Evolutionary conservation across 768 basidiomycete genomes (phyloP), one percentile per base, ranked within the genome.

Genomic region (Pulveroboletus frians): DNA sequence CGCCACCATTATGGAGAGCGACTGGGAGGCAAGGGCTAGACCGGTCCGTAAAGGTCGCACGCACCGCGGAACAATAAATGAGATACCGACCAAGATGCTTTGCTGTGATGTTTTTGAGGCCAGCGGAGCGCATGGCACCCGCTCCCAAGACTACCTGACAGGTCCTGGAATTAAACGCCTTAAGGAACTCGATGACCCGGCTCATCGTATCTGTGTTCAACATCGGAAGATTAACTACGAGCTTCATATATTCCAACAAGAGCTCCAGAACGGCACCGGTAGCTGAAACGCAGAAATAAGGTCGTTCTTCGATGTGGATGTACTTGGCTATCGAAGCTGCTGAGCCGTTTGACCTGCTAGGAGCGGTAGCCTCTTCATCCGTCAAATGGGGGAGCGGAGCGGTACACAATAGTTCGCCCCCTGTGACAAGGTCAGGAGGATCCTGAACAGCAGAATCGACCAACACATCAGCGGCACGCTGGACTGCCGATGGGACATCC

Each of bases 81-180:
- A 46, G 34, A 51, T 51, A 55, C 79, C 52, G 54, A 90, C 92
- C 93, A 20, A 99, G 77, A 73, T 99, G 95, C 67, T 92, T 96
- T 35, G 96, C 96, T 0, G 96, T 97, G 64, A 99, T 99, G 64
- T 98, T 95, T 70, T 91, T 97, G 60, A 99, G 70, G 6, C 96
- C 96, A 17, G 96, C 96, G 15, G 91, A 93, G 37, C 93, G 78
- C 94, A 98, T 97, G n/a, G 96, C 96, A 13, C 96, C 96, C 9
- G 96, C 96, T 3, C 96, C 96, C 9, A 99, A 76, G 1, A 99
- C 96, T 39, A 98, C 94, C 66, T 98, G 96, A 69, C 96, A 99
- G 2, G 92, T 95, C 57, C 96, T 75, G 27, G 95, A 98, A 67
- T 99, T 99, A 75, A 95, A 98, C 23, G 93, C 86, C 71, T 97